Conservation (phyloP, 805 yeast genomes). For the Peterozyma toletana region DNA sequence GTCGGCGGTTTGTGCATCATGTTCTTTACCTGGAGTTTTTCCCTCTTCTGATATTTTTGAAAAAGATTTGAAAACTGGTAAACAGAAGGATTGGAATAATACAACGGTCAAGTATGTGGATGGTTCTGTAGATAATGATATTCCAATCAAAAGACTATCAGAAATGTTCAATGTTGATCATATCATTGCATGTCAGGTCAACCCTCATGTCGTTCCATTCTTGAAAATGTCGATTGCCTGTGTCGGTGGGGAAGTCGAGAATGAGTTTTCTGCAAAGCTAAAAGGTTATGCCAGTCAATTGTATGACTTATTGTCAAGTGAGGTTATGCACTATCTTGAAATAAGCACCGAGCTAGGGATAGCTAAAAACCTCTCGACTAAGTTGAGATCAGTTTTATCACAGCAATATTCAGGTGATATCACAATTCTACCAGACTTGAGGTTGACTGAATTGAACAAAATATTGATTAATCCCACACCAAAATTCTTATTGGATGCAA, state of each 20-base stretch:
- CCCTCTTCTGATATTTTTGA: constrained; percentile 82
- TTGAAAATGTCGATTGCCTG: constrained; percentile 60
- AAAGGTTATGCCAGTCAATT: constrained; percentile 44
- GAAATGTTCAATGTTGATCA: constrained; percentile 98
- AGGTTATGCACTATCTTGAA: constrained; percentile 71
- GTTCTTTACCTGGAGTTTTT: constrained; percentile 89
- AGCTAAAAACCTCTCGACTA: constrained; percentile 63
- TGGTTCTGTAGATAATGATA: constrained; percentile 92
- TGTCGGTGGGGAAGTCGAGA: constrained; percentile 64
- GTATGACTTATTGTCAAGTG: constrained; percentile 58
- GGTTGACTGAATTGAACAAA: constrained; percentile 48
- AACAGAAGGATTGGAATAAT: constrained; percentile 75
- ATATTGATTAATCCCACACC: constrained; percentile 78
- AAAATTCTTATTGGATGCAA: constrained; percentile 61
- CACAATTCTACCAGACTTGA: constrained; percentile 79
- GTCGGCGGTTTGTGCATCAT: constrained; percentile 91
- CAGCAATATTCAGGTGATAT: constrained; percentile 93
- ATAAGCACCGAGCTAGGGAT: constrained; percentile 72
- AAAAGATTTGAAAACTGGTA: constrained; percentile 68
- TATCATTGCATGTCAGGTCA: constrained; percentile 95
- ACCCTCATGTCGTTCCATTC: constrained; percentile 92
- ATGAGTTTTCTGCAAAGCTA: constrained; percentile 47
- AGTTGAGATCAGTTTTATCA: constrained; percentile 65
- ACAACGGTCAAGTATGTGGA: constrained; percentile 78
- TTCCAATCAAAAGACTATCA: constrained; percentile 82